Base-by-base conservation (phyloP, 164 flowering plant genomes). In the Vitis rotundifolia region DNA sequence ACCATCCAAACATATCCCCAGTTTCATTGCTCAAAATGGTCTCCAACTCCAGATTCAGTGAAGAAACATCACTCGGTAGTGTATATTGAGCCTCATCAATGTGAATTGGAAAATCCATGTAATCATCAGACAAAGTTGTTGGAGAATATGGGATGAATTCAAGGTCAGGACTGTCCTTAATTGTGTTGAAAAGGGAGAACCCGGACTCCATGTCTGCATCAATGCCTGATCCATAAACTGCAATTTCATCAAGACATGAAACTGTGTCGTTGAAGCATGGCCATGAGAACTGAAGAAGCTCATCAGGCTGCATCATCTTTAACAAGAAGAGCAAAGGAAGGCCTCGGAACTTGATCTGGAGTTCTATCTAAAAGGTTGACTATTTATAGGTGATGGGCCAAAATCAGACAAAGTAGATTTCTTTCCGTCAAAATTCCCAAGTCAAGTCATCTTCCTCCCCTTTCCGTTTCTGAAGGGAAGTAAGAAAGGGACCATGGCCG, bases 301-400 rank as follows among this genome's bases (percentile, higher is more conserved):
- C 16, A 60, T 75, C 78, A 49, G 75, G 51, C 13, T 76, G 80
- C 79, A 68, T 70, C 82, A 76, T 82, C 71, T 70, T 37, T 37
- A 37, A 6, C 44, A 37, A 37, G 44, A 37, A 37, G 44, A 37
- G 44, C 6, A 37, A 6, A 37, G 44, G 44, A 37, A 3, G 7
- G 44, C 5, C 44, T 37, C 5, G 3, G 44, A 37, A 37, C 44
- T 37, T 37, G 44, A 37, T 37, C 44, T 37, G 0, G 44, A 22
- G 44, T 37, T 37, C 44, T 37, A 6, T 3, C 2, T 37, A 6
- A 37, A 6, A 37, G 44, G 44, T 37, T 37, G 6, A 37, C 7
- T 37, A 37, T 37, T 37, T 37, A 6, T 37, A 37, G 44, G 6
- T 37, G 44, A 37, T 3, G 44, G 7, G 7, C 44, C 44, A 37